These are phyloP conservation scores for Penicillium sp. DNA, from an alignment of 2,329 filamentous ascomycete genomes.

Conservation along the genomic window DNA sequence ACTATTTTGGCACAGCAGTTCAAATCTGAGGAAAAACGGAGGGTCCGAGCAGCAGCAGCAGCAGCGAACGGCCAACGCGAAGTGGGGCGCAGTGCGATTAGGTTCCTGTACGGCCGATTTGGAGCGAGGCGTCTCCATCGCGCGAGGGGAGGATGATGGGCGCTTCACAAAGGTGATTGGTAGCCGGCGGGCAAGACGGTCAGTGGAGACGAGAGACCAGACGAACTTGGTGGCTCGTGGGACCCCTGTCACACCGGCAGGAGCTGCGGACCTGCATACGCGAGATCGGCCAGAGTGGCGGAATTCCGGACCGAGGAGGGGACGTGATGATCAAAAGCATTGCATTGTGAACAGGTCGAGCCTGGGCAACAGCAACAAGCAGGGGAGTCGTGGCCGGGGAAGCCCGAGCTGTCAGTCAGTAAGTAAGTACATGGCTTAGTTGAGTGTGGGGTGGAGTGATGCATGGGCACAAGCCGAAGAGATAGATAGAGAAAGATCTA, in stretches of 20 bases:
- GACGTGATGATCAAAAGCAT: too few relatives aligned
- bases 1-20: constrained; percentile 3
- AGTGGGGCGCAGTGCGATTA: constrained; percentile 22
- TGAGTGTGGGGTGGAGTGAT: not conserved
- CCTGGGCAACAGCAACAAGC: not conserved
- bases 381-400: too few relatives aligned
- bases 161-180: constrained; percentile 20
- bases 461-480: not conserved
- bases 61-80: not conserved
- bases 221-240: constrained; percentile 12
- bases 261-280: constrained; percentile 3
- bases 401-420: not conserved
- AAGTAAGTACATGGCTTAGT: too few relatives aligned
- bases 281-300: constrained; percentile 4
- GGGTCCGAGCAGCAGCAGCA: constrained; percentile 7
- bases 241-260: constrained; percentile 11
- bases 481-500: not conserved
- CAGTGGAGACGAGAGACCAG: constrained; percentile 8
- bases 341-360: constrained; percentile 1
- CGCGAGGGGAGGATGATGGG: constrained; percentile 7
- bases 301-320: not conserved
- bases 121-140: constrained; percentile 5
- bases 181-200: not conserved
- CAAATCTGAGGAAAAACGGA: not conserved
- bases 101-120: constrained; percentile 24